Base-by-base conservation (phyloP, 805 yeast species). In the Starmera dryadoides region DNA sequence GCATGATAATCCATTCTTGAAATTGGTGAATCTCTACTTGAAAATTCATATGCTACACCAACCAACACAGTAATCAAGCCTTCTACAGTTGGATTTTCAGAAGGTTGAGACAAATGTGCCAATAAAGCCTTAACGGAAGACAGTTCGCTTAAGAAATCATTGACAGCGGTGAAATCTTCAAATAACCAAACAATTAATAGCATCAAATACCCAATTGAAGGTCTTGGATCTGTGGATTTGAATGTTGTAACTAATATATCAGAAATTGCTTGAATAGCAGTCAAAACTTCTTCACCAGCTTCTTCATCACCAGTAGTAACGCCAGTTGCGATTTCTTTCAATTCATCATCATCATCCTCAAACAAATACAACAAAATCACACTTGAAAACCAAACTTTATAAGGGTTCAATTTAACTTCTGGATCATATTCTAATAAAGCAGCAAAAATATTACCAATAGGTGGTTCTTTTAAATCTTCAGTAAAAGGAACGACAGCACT, bases 31-130 rank as follows among this genome's bases (percentile, higher is more conserved):
- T 52, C 52, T 36, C 68, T 60, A 2, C 79, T 68, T 0, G 97
- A 86, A 55, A 89, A 91, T 44, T 88, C 97, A 54, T 86, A 93
- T 1, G 79, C 69, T 2, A 83, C 68, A 30, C 96, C 96, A 10
- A 93, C 54, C 19, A 89, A 60, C 18, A 82, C 64, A 0, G 86
- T 69, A 3, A 81, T 71, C 71, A 88, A 66, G 1, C 96, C 89
- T 53, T 85, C 86, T 0, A 81, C 75, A 9, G 84, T 58, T 5
- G 68, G 63, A 42, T 75, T 79, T 38, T 78, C 68, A 22, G 76
- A 66, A 38, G 72, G 57, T 22, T 71, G 75, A 2, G 78, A 69
- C 10, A 86, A 64, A 42, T 77, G 82, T 1, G 89, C 75, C 4
- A 91, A 58, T 9, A 91, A 60, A 0, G 91, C 73, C 45, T 76